Percentiles rank a stretch among this genome's conserved stretches.
phyloP scores from a whole-genome alignment of 148 eudicot genomes.

The Spergularia marina region DNA sequence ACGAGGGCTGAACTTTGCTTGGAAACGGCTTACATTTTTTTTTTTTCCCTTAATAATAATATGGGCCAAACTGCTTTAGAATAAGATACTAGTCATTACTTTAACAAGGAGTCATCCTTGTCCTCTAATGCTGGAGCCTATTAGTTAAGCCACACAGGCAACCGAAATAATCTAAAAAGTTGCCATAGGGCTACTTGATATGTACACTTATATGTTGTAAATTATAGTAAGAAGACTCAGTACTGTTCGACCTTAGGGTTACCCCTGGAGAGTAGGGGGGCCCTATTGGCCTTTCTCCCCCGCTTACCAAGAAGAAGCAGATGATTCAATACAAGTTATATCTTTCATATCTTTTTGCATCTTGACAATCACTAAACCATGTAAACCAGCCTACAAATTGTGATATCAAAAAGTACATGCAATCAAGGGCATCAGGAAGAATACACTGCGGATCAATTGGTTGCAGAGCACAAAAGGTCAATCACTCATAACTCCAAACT shows the following conservation, averaged over 20 bases:
- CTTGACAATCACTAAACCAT: neutral
- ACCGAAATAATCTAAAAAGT: no score
- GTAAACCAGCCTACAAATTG: neutral
- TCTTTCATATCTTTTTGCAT: neutral
- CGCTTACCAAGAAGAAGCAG: no score
- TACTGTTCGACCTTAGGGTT: no score
- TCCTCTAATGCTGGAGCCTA: neutral
- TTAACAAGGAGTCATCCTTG: neutral
- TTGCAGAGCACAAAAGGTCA: neutral
- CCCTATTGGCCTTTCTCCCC: no score
- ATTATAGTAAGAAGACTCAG: no score
- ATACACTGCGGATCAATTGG: neutral
- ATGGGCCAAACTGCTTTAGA: neutral
- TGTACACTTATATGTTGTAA: no score
- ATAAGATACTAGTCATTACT: neutral
- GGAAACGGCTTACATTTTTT: neutral
- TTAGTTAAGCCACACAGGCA: neutral
- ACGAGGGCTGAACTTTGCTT: no score
- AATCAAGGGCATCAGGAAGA: neutral
- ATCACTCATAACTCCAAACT: constrained; percentile 18
- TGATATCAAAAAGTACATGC: constrained; percentile 5
- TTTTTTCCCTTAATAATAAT: neutral
- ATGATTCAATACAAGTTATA: neutral
- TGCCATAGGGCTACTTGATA: no score
- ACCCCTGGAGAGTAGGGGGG: no score